These are phyloP conservation scores for Boletellus ananas DNA, from an alignment of 768 basidiomycete genomes.

Conservation along the genomic window DNA sequence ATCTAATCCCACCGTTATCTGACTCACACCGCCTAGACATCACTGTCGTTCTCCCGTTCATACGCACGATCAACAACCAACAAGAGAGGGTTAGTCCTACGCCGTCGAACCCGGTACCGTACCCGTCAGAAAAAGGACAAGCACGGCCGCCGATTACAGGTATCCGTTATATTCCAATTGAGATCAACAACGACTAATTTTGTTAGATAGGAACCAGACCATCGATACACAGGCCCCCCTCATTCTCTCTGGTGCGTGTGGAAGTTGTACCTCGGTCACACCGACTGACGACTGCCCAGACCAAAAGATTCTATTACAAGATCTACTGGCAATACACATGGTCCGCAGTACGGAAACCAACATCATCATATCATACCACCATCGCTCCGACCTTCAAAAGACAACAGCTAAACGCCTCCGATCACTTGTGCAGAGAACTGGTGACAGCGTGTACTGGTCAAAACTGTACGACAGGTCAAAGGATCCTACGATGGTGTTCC, in stretches of 20 bases:
- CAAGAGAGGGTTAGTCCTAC: conserved; percentile 10
- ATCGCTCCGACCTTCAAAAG: conserved; percentile 20
- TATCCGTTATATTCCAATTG: conserved; percentile 1
- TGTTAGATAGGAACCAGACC: conserved; percentile 17
- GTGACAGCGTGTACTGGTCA: conserved; percentile 36
- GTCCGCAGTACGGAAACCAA: conserved; percentile 26
- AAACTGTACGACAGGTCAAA: conserved; percentile 29
- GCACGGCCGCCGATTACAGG: conserved; percentile 10
- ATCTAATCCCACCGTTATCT: neutral
- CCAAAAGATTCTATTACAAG: conserved; percentile 28
- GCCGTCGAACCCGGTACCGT: conserved; percentile 13
- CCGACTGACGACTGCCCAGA: conserved; percentile 5
- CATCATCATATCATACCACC: conserved; percentile 37
- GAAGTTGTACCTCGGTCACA: neutral
- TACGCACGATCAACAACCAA: conserved; percentile 37
- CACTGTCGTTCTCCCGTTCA: conserved; percentile 41
- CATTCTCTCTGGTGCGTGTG: conserved; percentile 17
- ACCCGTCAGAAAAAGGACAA: conserved; percentile 1
- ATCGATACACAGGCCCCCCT: conserved; percentile 36
- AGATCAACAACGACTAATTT: neutral
- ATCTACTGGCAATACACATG: conserved; percentile 40
- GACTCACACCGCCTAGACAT: conserved; percentile 32
- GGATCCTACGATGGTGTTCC: conserved; percentile 33
- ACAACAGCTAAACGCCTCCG: conserved; percentile 28
- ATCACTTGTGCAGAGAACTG: conserved; percentile 31